Evolutionary conservation across 495 filamentous ascomycete genomes (phyloP).

Genomic region (Hyaloscypha variabilis): DNA sequence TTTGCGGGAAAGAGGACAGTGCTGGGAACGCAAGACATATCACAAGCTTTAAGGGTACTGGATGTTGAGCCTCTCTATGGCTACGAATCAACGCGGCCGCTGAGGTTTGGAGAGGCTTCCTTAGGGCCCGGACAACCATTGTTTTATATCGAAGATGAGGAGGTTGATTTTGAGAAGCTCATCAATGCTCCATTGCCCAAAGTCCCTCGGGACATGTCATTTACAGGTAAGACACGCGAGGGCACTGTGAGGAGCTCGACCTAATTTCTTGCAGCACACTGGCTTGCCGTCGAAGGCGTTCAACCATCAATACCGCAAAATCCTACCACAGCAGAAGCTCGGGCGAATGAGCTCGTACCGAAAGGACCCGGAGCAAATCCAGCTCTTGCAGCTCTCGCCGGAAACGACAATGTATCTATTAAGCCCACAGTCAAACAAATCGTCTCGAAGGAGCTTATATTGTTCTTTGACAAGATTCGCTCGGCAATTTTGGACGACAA

Average conservation of each 20-base stretch:
- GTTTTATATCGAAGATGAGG: constrained; percentile 97
- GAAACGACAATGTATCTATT: constrained; percentile 78
- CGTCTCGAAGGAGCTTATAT: constrained; percentile 88
- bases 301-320: constrained; percentile 96
- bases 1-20: constrained; percentile 80
- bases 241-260: not conserved
- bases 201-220: constrained; percentile 88
- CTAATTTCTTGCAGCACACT: constrained; percentile 67
- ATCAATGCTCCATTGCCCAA: constrained; percentile 96
- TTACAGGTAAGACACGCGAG: constrained; percentile 66
- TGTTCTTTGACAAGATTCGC: constrained; percentile 97
- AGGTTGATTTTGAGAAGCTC: constrained; percentile 97
- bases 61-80: constrained; percentile 95
- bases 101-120: constrained; percentile 91
- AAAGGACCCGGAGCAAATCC: constrained; percentile 88
- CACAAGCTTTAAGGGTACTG: constrained; percentile 78
- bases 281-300: constrained; percentile 94
- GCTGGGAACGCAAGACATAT: constrained; percentile 82
- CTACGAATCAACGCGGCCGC: constrained; percentile 84
- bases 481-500: constrained; percentile 81
- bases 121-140: constrained; percentile 93
- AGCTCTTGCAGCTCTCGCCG: constrained; percentile 78
- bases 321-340: constrained; percentile 77
- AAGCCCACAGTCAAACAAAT: constrained; percentile 94
- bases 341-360: constrained; percentile 79